Base-by-base conservation (phyloP, 1,284 basidiomycete species). In the Malassezia vespertilionis region DNA sequence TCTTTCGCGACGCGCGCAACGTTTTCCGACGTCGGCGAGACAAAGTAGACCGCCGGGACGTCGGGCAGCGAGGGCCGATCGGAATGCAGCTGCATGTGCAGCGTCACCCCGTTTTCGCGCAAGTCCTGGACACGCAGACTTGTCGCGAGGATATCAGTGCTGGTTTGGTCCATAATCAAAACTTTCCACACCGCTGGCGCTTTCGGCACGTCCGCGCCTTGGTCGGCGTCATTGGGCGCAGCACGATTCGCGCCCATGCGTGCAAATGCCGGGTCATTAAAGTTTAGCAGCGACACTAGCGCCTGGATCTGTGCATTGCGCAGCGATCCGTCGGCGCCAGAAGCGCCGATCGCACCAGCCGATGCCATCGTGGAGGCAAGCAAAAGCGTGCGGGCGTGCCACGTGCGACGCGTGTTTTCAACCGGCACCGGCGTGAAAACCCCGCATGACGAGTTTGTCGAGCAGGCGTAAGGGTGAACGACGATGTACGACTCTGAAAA, bases 11-110 rank as follows among this genome's bases (percentile, higher is more conserved):
- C 60, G 45, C 91, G 79, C 50, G 80, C 78, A 56, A 97, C 78
- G 69, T 96, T 97, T 42, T 77, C 75, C 9, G 86, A 75, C 0
- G 87, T 93, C 0, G 93, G 93, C 0, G 86, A 80, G 39, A 97
- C 84, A 71, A 99, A 93, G 75, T 97, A 99, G 23, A 97, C 80
- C 0, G 93, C 90, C 6, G 93, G 93, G 0, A 99, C 93, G 69
- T 99, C 93, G 2, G 85, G 80, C 30, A 99, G 74, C 10, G 89
- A 79, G 14, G 93, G 93, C 45, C 93, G 79, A 39, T 82, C 76
- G 0, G 88, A 82, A 69, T 96, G 88, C 10, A 97, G 75, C 75
- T 95, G 91, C 59, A 88, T 93, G 62, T 97, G 93, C 44, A 97
- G 76, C 4, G 91, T 99, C 34, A 99, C 88, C 24, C 93, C 93